These are phyloP conservation scores for Hapsidospora chrysogenum DNA, from an alignment of 495 filamentous ascomycete genomes.

Conservation along the genomic window DNA sequence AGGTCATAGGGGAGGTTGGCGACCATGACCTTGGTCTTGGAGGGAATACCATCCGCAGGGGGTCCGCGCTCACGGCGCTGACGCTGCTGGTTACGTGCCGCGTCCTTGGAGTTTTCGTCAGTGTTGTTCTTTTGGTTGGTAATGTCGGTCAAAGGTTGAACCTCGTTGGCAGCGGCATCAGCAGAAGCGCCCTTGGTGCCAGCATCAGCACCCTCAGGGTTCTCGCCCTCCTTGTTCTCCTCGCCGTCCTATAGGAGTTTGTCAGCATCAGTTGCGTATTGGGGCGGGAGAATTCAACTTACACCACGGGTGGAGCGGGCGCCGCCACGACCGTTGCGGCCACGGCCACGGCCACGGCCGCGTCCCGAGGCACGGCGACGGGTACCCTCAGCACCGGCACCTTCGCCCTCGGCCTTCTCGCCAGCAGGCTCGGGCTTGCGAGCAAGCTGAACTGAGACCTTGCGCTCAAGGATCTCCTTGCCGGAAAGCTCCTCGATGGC, in stretches of 20 bases:
- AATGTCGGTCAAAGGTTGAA: conserved; percentile 34
- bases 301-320: conserved; percentile 62
- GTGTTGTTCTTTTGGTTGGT: conserved; percentile 26
- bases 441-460: conserved; percentile 96
- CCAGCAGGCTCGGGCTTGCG: conserved; percentile 84
- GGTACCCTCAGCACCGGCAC: conserved; percentile 51
- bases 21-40: conserved; percentile 99
- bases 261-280: conserved; percentile 9
- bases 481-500: conserved; percentile 89
- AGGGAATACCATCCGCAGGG: conserved; percentile 92
- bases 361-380: conserved; percentile 67
- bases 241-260: conserved; percentile 14
- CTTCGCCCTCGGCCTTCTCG: conserved; percentile 58
- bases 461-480: conserved; percentile 90
- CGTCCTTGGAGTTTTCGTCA: conserved; percentile 25
- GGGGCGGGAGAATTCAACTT: conserved; percentile 20
- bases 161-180: conserved; percentile 14
- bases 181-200: conserved; percentile 14
- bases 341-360: conserved; percentile 51
- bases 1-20: conserved; percentile 97
- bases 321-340: conserved; percentile 52
- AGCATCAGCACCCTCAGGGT: conserved; percentile 28
- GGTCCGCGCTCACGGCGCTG: conserved; percentile 77
- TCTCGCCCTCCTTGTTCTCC: conserved; percentile 31
- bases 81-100: conserved; percentile 12